Evolutionary conservation across 192 early-diverging fungal genomes (phyloP).

Genomic region (Podila epicladia): DNA sequence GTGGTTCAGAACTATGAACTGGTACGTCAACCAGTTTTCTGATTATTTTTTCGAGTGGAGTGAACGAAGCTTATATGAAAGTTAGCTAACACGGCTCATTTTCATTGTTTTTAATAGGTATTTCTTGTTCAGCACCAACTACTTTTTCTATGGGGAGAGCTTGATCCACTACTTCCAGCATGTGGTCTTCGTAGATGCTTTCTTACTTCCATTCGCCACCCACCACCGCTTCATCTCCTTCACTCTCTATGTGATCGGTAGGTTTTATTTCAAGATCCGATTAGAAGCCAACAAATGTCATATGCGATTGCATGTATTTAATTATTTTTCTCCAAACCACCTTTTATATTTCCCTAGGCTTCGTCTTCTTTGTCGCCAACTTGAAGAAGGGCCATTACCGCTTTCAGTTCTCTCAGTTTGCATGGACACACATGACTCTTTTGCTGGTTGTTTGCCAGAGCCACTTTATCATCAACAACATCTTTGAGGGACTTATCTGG

Average conservation of each 20-base stretch:
- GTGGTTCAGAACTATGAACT: slow-evolving; percentile 93
- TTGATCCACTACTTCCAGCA: slow-evolving; percentile 91
- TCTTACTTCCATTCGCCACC: slow-evolving; percentile 83
- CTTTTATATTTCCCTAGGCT: slow-evolving; percentile 53
- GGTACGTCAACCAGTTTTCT: slow-evolving; percentile 52
- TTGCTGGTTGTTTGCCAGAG: slow-evolving; percentile 92
- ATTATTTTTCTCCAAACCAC: neutral
- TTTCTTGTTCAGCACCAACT: slow-evolving; percentile 89
- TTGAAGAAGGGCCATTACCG: slow-evolving; percentile 93
- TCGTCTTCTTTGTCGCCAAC: slow-evolving; percentile 94
- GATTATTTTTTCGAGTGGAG: neutral
- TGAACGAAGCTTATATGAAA: neutral
- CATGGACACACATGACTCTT: slow-evolving; percentile 97
- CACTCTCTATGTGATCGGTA: slow-evolving; percentile 85
- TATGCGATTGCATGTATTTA: neutral
- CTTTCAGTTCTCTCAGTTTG: slow-evolving; percentile 96
- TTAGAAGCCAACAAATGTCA: neutral
- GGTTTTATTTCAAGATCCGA: slow-evolving; percentile 8
- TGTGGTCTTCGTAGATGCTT: slow-evolving; percentile 84
- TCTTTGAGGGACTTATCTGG: slow-evolving; percentile 98
- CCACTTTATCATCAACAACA: slow-evolving; percentile 98
- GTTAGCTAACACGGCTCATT: too few species aligned
- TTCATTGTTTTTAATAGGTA: slow-evolving; percentile 61
- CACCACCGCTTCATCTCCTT: slow-evolving; percentile 97
- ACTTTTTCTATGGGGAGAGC: slow-evolving; percentile 95